These are phyloP conservation scores for Diaporthe vexans DNA, from an alignment of 2,329 filamentous ascomycete species.

Conservation along the genomic window DNA sequence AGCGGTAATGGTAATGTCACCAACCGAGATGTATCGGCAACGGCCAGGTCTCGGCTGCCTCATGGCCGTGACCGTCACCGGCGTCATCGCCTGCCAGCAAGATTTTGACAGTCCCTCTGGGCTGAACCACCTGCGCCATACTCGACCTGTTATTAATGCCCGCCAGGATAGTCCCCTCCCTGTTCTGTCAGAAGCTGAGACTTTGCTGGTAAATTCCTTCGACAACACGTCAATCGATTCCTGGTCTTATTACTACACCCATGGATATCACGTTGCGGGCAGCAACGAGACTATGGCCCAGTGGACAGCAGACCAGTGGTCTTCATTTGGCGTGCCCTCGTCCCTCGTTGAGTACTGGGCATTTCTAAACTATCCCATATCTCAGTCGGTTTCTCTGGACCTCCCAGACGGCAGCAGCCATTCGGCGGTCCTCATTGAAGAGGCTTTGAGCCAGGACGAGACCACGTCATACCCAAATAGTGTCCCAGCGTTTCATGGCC, in stretches of 20 bases:
- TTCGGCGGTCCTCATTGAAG: slow-evolving; percentile 17
- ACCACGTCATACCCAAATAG: slow-evolving; percentile 16
- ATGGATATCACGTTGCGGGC: slow-evolving; percentile 55
- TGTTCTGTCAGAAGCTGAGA: slow-evolving; percentile 51
- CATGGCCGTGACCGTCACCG: not conserved
- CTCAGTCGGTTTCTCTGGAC: slow-evolving; percentile 56
- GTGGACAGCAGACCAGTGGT: slow-evolving; percentile 56
- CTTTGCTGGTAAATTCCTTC: slow-evolving; percentile 53
- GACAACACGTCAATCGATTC: slow-evolving; percentile 55
- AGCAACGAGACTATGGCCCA: slow-evolving; percentile 54
- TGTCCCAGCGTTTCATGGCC: slow-evolving; percentile 82
- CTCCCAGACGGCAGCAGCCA: slow-evolving; percentile 11
- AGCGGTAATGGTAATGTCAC: not conserved
- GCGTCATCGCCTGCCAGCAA: not conserved
- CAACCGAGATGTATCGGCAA: not conserved
- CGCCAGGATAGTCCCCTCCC: slow-evolving; percentile 42
- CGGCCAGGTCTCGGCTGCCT: not conserved
- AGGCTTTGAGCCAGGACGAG: slow-evolving; percentile 13
- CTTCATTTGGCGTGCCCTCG: slow-evolving; percentile 52
- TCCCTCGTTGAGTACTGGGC: slow-evolving; percentile 65
- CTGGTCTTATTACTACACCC: slow-evolving; percentile 57
- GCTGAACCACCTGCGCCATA: slow-evolving; percentile 13
- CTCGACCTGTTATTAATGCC: not conserved
- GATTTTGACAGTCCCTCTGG: slow-evolving; percentile 15
- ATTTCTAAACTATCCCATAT: slow-evolving; percentile 73